Percentiles rank a stretch among this genome's conserved stretches.
phyloP scores from a whole-genome alignment of 495 filamentous ascomycete species.

The Xylaria acuta region DNA sequence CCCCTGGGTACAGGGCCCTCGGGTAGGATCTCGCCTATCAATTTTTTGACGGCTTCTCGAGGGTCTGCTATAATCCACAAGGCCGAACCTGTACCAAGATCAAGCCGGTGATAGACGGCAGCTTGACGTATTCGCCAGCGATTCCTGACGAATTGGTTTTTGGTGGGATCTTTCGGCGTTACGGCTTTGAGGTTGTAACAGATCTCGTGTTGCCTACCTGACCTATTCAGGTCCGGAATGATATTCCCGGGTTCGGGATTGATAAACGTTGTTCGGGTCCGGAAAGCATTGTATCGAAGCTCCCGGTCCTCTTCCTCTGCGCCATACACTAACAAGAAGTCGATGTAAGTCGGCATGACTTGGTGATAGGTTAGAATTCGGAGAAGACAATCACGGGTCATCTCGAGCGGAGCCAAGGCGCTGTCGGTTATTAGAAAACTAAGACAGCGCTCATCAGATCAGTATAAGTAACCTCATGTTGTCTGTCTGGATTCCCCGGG shows the following conservation, averaged over 20 bases:
- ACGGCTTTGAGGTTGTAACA: slow-evolving; percentile 53
- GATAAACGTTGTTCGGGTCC: slow-evolving; percentile 31
- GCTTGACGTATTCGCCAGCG: slow-evolving; percentile 52
- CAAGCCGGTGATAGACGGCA: slow-evolving; percentile 51
- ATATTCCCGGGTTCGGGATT: slow-evolving; percentile 38
- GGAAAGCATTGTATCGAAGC: slow-evolving; percentile 31
- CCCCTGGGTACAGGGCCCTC: slow-evolving; percentile 6
- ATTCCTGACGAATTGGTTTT: slow-evolving; percentile 12
- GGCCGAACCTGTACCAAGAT: slow-evolving; percentile 43
- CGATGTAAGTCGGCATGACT: slow-evolving; percentile 50
- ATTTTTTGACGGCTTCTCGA: slow-evolving; percentile 33
- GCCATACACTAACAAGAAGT: slow-evolving; percentile 50
- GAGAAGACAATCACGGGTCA: slow-evolving; percentile 40
- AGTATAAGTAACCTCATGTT: not conserved
- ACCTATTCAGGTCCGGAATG: slow-evolving; percentile 44
- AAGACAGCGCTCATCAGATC: not conserved
- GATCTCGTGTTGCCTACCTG: slow-evolving; percentile 45
- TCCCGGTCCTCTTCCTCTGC: slow-evolving; percentile 26
- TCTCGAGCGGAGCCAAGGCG: slow-evolving; percentile 33
- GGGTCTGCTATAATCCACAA: slow-evolving; percentile 44
- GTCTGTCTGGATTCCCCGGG: not conserved
- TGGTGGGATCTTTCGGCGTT: slow-evolving; percentile 19
- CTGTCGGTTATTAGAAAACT: slow-evolving; percentile 38
- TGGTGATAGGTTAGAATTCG: slow-evolving; percentile 49
- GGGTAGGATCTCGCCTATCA: slow-evolving; percentile 22